phyloP scores from a whole-genome alignment of 1,284 basidiomycete species.

The Microbotryum silenes-acaulis region DNA sequence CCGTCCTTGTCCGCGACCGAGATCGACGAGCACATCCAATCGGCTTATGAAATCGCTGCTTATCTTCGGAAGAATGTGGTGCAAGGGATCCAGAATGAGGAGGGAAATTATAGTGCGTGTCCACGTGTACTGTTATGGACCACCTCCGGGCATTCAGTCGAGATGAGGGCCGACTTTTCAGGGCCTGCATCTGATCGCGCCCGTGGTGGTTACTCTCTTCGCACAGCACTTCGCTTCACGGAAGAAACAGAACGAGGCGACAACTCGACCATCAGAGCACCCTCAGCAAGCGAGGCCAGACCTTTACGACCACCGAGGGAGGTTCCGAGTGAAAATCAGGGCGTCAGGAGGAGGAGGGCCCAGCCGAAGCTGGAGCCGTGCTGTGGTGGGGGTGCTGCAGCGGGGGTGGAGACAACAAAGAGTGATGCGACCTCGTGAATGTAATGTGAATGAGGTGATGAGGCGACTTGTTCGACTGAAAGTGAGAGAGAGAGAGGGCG shows the following conservation, averaged over 20 bases:
- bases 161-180: neutral
- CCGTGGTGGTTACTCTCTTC: neutral
- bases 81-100: constrained; percentile 23
- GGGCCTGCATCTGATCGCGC: neutral
- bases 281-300: constrained; percentile 6
- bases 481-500: no score
- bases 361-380: neutral
- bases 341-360: constrained; percentile 11
- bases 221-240: constrained; percentile 24
- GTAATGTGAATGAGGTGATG: neutral
- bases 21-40: constrained; percentile 28
- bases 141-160: neutral
- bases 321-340: constrained; percentile 1
- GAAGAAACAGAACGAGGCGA: constrained; percentile 31
- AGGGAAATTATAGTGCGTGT: constrained; percentile 24
- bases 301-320: constrained; percentile 4
- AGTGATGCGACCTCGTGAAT: no score
- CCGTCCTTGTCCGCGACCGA: neutral
- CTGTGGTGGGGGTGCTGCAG: constrained; percentile 15
- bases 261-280: constrained; percentile 24
- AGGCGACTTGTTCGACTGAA: neutral
- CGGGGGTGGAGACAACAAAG: constrained; percentile 6
- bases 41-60: constrained; percentile 24
- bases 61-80: constrained; percentile 31
- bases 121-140: no score